Evolutionary conservation across 2,329 filamentous ascomycete species (phyloP), one percentile per base, ranked within the genome.

Genomic region (Diplodia corticola): DNA sequence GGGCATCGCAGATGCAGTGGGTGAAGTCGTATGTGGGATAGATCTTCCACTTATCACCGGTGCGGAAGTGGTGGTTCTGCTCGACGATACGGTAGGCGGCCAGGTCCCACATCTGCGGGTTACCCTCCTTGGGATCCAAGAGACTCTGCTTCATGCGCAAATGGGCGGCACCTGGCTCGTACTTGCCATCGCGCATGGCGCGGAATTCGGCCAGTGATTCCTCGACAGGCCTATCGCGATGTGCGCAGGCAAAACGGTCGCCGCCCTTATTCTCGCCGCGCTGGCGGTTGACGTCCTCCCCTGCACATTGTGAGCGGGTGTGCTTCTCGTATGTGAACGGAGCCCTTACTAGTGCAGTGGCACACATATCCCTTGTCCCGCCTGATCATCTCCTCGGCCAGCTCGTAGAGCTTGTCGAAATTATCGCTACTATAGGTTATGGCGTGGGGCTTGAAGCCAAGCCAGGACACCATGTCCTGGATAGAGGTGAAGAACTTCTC

Each of bases 21-120:
- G 90, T 91, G 76, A 96, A 96, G 77, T 97, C 93, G 74, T 97
- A 97, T 0, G 94, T 96, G 0, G 95, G 95, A 76, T 97, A 97
- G 69, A 97, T 96, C 78, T 88, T 90, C 93, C 93, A 98, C 74
- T 90, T 88, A 69, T 86, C 82, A 33, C 91, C 92, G 0, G 93
- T 96, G 40, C 91, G 86, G 78, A 92, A 88, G 76, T 96, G 92
- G 50, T 88, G 84, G 68, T 82, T 82, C 71, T 91, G 88, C 73
- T 90, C 86, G 68, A 92, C 85, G 65, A 98, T 89, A 68, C 94
- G 88, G 79, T 97, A 98, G 17, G 94, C 94, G 1, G 91, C 91
- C 64, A 97, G 80, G 82, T 98, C 94, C 94, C 94, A 97, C 91
- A 97, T 93, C 79, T 96, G 92, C 6, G 93, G 93, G 76, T 97